Percentiles rank a stretch among this genome's conserved stretches.
These are phyloP conservation scores for Vaccinium corymbosum DNA, from an alignment of 148 eudicot species.

Conservation along the genomic window DNA sequence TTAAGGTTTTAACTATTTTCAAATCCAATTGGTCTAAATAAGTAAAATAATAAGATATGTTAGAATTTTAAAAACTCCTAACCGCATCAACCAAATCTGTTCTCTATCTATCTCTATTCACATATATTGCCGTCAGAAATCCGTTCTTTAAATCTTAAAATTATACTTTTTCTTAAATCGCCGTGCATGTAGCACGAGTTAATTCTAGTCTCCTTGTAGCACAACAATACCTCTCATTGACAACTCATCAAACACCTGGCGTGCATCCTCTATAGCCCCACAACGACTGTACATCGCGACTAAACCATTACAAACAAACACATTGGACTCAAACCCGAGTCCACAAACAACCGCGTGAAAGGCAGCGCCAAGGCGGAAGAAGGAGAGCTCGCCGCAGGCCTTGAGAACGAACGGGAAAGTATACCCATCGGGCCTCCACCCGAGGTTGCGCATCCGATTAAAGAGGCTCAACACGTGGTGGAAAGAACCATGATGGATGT, in stretches of 20 bases:
- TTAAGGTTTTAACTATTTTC: too few species aligned
- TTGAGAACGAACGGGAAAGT: slow-evolving; percentile 62
- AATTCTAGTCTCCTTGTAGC: too few species aligned
- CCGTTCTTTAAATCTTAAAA: too few species aligned
- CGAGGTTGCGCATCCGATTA: slow-evolving; percentile 35
- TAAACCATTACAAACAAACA: slow-evolving; percentile 54
- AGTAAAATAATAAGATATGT: too few species aligned
- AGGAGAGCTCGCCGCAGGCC: slow-evolving; percentile 45
- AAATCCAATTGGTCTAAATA: too few species aligned
- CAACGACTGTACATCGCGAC: slow-evolving; percentile 62
- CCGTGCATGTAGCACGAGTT: too few species aligned
- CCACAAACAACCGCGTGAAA: slow-evolving; percentile 38
- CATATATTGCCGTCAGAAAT: too few species aligned
- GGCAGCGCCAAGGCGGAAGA: slow-evolving; percentile 27
- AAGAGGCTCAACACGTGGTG: slow-evolving; percentile 24
- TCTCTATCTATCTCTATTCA: too few species aligned
- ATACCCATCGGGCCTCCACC: slow-evolving; percentile 53
- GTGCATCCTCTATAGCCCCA: slow-evolving; percentile 38
- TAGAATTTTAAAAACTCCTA: too few species aligned
- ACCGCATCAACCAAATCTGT: too few species aligned
- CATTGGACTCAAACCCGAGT: slow-evolving; percentile 45
- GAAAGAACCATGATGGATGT: slow-evolving; percentile 17
- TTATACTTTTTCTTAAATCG: too few species aligned
- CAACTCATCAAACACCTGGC: slow-evolving; percentile 57
- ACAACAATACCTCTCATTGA: slow-evolving; percentile 19